Evolutionary conservation across 116 monocot genomes (phyloP).

Genomic region (Phalaenopsis hybrid): DNA sequence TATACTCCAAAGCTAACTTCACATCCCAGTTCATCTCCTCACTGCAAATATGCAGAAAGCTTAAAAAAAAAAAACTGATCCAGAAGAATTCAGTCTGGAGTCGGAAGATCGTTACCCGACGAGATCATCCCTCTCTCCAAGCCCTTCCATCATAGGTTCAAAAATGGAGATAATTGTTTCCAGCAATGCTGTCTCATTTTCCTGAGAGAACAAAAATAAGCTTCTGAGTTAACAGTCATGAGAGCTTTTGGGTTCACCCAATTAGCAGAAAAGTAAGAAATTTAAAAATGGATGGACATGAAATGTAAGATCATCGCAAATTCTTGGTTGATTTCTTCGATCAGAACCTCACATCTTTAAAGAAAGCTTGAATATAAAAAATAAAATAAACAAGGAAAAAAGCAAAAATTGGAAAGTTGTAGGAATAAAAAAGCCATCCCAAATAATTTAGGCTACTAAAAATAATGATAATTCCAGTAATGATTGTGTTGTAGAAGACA

Average conservation of each 20-base stretch:
- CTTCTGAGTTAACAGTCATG: slow-evolving; percentile 1
- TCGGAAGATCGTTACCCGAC: slow-evolving; percentile 17
- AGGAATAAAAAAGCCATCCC: neutral
- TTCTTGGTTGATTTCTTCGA: neutral
- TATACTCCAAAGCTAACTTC: slow-evolving; percentile 48
- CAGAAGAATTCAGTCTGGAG: neutral
- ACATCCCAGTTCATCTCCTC: slow-evolving; percentile 55
- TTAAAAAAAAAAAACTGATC: neutral
- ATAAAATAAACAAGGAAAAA: neutral
- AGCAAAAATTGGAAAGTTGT: neutral
- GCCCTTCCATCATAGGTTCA: slow-evolving; percentile 58
- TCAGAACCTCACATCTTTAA: neutral
- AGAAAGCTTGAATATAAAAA: neutral
- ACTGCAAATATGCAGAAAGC: slow-evolving; percentile 13
- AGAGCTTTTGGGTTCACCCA: neutral
- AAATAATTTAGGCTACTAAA: neutral
- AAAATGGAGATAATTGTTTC: slow-evolving; percentile 75
- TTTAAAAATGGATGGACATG: neutral
- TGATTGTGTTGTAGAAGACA: no score
- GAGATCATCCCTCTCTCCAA: slow-evolving; percentile 28
- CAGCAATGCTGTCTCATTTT: slow-evolving; percentile 32
- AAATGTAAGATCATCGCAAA: neutral
- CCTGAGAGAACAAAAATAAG: slow-evolving; percentile 11
- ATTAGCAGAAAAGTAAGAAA: neutral
- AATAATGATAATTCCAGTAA: neutral